Percentiles rank a stretch among this genome's conserved stretches.
Evolutionary conservation across 345 rosid genomes (phyloP).

Genomic region (Eucalyptus coolabah): DNA sequence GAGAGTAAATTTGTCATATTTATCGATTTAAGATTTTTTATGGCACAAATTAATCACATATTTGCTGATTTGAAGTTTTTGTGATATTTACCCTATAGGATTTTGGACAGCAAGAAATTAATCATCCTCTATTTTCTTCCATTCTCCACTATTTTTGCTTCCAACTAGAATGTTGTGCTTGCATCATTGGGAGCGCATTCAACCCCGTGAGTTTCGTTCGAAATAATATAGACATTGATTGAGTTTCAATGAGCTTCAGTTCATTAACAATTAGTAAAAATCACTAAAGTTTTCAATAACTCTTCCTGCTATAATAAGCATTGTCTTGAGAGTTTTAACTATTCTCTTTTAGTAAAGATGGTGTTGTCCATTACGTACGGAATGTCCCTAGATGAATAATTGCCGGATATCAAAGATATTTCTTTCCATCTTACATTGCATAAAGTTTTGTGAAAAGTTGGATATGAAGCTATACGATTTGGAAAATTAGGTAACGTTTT

Average conservation of each 20-base stretch:
- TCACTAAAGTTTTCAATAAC: neutral
- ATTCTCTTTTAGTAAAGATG: neutral
- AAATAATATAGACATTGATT: neutral
- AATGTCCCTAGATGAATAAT: neutral
- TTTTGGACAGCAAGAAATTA: neutral
- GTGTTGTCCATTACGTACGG: neutral
- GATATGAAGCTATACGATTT: neutral
- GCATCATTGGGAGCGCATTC: neutral
- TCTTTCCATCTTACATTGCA: neutral
- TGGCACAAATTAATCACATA: too few relatives aligned
- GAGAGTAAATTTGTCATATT: fast-evolving
- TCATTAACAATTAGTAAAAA: neutral
- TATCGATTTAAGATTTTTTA: too few relatives aligned
- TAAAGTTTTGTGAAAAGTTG: neutral
- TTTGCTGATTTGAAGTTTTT: too few relatives aligned
- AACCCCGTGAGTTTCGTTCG: neutral
- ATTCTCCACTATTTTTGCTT: neutral
- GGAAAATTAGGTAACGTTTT: neutral
- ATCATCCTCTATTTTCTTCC: neutral
- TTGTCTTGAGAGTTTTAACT: neutral
- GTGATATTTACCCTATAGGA: neutral
- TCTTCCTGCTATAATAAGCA: neutral
- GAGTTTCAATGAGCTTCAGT: neutral
- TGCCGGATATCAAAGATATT: neutral
- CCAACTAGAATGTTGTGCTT: neutral